A percentile compares a stretch with the other conserved stretches of the same genome.
phyloP scores from a whole-genome alignment of 345 rosid species.

The Populus tremula region DNA sequence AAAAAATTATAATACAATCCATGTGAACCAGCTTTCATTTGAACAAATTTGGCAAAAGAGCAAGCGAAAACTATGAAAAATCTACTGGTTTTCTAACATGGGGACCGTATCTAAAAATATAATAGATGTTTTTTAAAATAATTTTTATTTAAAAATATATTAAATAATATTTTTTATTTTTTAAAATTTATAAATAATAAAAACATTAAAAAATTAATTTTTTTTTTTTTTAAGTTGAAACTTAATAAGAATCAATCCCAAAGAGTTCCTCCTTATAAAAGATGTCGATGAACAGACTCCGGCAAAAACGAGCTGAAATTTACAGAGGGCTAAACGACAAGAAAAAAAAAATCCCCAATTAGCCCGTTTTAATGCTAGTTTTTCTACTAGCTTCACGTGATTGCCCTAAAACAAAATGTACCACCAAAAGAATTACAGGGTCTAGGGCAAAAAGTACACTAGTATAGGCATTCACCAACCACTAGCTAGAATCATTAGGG shows the following conservation, averaged over 20 bases:
- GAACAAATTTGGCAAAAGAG: neutral
- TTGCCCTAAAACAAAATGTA: neutral
- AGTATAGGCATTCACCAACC: neutral
- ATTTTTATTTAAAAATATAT: no score
- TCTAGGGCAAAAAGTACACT: neutral
- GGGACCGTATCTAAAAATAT: no score
- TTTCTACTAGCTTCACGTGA: conserved; percentile 52
- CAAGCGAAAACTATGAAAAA: neutral
- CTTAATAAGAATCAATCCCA: no score
- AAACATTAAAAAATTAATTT: no score
- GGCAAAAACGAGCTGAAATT: conserved; percentile 11
- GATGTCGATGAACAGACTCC: neutral
- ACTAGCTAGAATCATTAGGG: conserved; percentile 29
- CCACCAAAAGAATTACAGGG: conserved; percentile 10
- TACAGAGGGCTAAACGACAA: conserved; percentile 23
- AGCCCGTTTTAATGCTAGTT: conserved; percentile 19
- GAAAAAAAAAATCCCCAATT: conserved; percentile 2
- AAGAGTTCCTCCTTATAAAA: neutral
- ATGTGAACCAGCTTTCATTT: no score
- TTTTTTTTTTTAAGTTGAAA: no score
- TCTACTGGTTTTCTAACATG: neutral
- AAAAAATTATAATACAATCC: neutral
- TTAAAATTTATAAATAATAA: no score
- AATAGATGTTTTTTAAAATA: no score
- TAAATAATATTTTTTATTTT: no score